phyloP scores from a whole-genome alignment of 352 stramenopile genomes.

The Halophytophthora batemanensis region DNA sequence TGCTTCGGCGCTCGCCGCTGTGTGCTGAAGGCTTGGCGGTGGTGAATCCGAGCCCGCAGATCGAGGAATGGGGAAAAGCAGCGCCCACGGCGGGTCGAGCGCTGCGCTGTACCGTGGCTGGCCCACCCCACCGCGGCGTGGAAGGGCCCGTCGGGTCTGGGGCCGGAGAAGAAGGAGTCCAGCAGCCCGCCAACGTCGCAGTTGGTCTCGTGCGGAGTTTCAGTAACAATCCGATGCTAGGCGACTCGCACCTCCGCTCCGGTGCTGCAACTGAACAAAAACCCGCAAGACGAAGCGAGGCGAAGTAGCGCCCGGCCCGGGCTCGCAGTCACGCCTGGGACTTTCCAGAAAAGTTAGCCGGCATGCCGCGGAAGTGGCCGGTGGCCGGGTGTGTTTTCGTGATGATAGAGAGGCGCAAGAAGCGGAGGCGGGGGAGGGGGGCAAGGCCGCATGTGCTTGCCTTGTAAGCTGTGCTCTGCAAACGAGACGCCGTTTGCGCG shows the following conservation, averaged over 20 bases:
- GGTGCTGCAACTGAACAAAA: slow-evolving; percentile 25
- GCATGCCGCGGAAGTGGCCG: slow-evolving; percentile 13
- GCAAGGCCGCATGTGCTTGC: neutral
- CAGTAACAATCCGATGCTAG: slow-evolving; percentile 40
- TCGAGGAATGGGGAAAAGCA: slow-evolving; percentile 30
- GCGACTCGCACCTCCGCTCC: slow-evolving; percentile 12
- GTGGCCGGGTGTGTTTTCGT: too few species aligned
- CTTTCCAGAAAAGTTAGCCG: slow-evolving; percentile 31
- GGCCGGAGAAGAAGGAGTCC: slow-evolving; percentile 19
- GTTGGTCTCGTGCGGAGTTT: slow-evolving; percentile 21
- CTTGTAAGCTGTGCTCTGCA: too few species aligned
- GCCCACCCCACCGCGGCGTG: too few species aligned
- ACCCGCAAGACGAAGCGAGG: slow-evolving; percentile 2
- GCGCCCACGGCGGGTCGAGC: neutral
- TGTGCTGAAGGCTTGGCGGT: too few species aligned
- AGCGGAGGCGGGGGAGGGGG: neutral
- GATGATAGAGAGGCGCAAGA: too few species aligned
- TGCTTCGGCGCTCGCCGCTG: too few species aligned
- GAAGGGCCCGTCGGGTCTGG: too few species aligned
- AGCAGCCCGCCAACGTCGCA: slow-evolving; percentile 16
- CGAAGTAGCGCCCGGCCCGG: slow-evolving; percentile 9
- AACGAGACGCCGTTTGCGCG: too few species aligned
- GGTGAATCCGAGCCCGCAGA: slow-evolving; percentile 11
- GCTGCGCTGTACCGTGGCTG: too few species aligned
- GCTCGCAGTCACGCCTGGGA: neutral